phyloP scores from a whole-genome alignment of 371 early-diverging fungal genomes.

The Rhizopus delemar region DNA sequence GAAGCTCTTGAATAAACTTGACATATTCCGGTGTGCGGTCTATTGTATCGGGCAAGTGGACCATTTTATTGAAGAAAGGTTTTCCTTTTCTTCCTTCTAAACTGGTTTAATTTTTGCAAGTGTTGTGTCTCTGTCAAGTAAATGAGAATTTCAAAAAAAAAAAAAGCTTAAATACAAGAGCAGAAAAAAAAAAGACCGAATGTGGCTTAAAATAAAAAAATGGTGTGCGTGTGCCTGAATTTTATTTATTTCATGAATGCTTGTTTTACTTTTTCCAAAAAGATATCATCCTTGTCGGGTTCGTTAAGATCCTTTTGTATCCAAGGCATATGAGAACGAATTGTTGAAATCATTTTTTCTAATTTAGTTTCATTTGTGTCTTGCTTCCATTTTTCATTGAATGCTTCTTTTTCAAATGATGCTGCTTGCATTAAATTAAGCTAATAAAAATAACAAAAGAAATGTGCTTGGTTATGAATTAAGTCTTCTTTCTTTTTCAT shows the following conservation, averaged over 20 bases:
- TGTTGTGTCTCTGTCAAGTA: neutral
- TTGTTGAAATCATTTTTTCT: slow-evolving; percentile 67
- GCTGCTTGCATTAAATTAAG: slow-evolving; percentile 54
- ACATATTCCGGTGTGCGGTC: slow-evolving; percentile 72
- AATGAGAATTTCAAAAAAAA: neutral
- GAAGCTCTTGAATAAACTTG: slow-evolving; percentile 67
- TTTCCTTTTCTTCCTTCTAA: slow-evolving; percentile 12
- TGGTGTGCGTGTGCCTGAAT: no score
- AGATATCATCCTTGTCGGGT: neutral
- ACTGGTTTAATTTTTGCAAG: neutral
- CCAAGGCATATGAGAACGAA: slow-evolving; percentile 81
- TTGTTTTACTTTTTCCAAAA: slow-evolving; percentile 16
- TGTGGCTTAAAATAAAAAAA: slow-evolving; percentile 5
- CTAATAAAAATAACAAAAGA: slow-evolving; percentile 28
- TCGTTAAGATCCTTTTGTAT: slow-evolving; percentile 34
- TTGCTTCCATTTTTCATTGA: slow-evolving; percentile 73
- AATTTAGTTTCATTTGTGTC: slow-evolving; percentile 66
- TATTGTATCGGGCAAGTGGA: slow-evolving; percentile 54
- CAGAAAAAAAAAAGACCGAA: neutral
- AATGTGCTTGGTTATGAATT: no score
- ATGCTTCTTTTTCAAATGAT: slow-evolving; percentile 59
- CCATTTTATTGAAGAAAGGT: slow-evolving; percentile 11
- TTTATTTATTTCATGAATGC: slow-evolving; percentile 12
- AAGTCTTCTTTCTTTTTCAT: no score
- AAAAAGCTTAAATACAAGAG: neutral